A percentile compares a stretch with the other conserved stretches of the same genome.
Evolutionary conservation across 1,284 basidiomycete species (phyloP).

Genomic region (Grifola frondosa): DNA sequence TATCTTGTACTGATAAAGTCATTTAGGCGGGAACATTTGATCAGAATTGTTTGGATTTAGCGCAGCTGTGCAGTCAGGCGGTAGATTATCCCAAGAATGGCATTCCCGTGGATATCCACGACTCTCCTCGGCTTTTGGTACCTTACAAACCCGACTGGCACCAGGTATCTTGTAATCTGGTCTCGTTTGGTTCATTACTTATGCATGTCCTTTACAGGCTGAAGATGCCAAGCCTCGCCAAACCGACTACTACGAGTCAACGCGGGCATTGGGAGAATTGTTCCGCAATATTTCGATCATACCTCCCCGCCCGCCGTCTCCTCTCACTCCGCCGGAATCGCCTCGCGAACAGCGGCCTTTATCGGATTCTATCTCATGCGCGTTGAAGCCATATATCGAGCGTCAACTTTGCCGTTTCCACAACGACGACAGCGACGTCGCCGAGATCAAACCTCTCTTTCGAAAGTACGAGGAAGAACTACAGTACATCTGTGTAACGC

Average conservation of each 20-base stretch:
- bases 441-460: slow-evolving; percentile 43
- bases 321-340: slow-evolving; percentile 3
- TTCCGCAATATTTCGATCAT: slow-evolving; percentile 60
- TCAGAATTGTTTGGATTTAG: slow-evolving; percentile 58
- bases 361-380: slow-evolving; percentile 48
- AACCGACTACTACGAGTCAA: slow-evolving; percentile 69
- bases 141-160: slow-evolving; percentile 77
- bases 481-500: slow-evolving; percentile 63
- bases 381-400: slow-evolving; percentile 41
- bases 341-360: too few relatives aligned
- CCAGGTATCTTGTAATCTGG: slow-evolving; percentile 11
- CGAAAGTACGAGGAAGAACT: slow-evolving; percentile 61
- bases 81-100: slow-evolving; percentile 78
- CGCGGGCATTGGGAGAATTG: slow-evolving; percentile 64
- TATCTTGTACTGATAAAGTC: background rate
- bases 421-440: slow-evolving; percentile 30
- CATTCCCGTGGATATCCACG: slow-evolving; percentile 52
- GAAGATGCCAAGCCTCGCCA: slow-evolving; percentile 58
- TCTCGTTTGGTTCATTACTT: background rate
- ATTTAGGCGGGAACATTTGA: slow-evolving; percentile 64
- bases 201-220: slow-evolving; percentile 33
- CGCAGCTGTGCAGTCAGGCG: slow-evolving; percentile 62
- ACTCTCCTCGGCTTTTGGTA: slow-evolving; percentile 50
- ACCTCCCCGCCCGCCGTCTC: slow-evolving; percentile 32
- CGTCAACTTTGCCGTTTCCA: slow-evolving; percentile 32